A percentile compares a stretch with the other conserved stretches of the same genome.
These are phyloP conservation scores for Astraeus odoratus DNA, from an alignment of 768 basidiomycete genomes.

Conservation along the genomic window DNA sequence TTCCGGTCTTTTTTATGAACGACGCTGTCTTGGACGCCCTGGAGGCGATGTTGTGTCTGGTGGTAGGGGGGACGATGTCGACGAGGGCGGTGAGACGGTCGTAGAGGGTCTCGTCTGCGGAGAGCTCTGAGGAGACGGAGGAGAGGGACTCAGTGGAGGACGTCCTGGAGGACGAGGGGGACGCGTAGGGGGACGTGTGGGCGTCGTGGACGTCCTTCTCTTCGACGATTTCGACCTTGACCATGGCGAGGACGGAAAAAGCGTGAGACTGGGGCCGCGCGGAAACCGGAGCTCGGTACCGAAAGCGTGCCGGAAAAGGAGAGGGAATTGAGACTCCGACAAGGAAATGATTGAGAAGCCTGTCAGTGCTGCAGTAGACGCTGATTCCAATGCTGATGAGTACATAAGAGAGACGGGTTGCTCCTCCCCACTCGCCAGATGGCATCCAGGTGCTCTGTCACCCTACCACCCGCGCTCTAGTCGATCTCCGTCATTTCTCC, in stretches of 20 bases:
- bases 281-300: slow-evolving; percentile 1
- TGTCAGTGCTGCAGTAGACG: neutral
- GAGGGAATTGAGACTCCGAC: slow-evolving; percentile 25
- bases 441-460: too few relatives aligned
- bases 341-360: neutral
- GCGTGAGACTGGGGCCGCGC: slow-evolving; percentile 29
- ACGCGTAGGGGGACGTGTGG: slow-evolving; percentile 62
- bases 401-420: slow-evolving; percentile 2
- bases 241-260: slow-evolving; percentile 48
- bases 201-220: slow-evolving; percentile 70
- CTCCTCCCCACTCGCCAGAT: neutral
- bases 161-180: slow-evolving; percentile 67
- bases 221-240: slow-evolving; percentile 88
- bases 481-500: slow-evolving; percentile 18
- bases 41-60: slow-evolving; percentile 67
- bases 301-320: neutral
- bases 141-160: slow-evolving; percentile 67
- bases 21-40: slow-evolving; percentile 53
- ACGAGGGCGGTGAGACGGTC: slow-evolving; percentile 89
- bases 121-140: slow-evolving; percentile 66
- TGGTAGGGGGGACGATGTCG: slow-evolving; percentile 92
- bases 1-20: slow-evolving; percentile 60
- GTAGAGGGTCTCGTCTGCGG: slow-evolving; percentile 72
- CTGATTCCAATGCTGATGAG: slow-evolving; percentile 11
- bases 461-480: too few relatives aligned